Conservation (phyloP, 2,329 filamentous ascomycete species). For the Anthostomella pinea region DNA sequence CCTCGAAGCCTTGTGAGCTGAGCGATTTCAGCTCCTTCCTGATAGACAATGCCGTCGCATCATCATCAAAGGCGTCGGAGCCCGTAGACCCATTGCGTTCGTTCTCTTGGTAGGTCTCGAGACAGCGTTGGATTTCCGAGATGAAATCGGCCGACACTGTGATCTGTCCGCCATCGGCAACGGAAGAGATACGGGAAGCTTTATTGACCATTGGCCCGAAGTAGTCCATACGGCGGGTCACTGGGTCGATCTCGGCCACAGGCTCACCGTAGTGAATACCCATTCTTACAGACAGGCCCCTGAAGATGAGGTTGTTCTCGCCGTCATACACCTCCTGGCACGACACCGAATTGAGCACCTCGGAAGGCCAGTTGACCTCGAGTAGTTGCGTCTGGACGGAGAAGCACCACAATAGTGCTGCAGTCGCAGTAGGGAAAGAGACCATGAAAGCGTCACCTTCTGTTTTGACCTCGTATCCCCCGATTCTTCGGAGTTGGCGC, state of each 20-base stretch:
- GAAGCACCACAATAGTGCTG: constrained; percentile 93
- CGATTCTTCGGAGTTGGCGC: constrained; percentile 85
- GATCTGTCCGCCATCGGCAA: constrained; percentile 95
- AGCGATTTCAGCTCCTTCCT: constrained; percentile 83
- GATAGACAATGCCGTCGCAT: constrained; percentile 71
- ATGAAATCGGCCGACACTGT: constrained; percentile 97
- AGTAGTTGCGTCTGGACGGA: constrained; percentile 86
- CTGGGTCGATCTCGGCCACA: constrained; percentile 91
- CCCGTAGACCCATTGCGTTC: constrained; percentile 66
- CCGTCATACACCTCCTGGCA: constrained; percentile 81
- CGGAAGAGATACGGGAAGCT: constrained; percentile 86
- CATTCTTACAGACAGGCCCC: constrained; percentile 93
- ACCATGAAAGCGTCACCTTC: constrained; percentile 99
- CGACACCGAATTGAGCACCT: constrained; percentile 82
- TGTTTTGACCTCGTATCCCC: constrained; percentile 98
- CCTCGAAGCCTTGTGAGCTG: constrained; percentile 89
- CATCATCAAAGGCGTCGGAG: constrained; percentile 72
- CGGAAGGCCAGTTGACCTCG: constrained; percentile 87
- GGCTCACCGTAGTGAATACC: constrained; percentile 94
- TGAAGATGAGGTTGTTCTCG: constrained; percentile 87
- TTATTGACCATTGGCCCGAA: constrained; percentile 99
- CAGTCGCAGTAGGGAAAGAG: constrained; percentile 93
- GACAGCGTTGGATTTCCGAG: constrained; percentile 85
- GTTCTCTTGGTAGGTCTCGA: constrained; percentile 86
- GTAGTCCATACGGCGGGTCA: constrained; percentile 98